Percentiles rank a stretch among this genome's conserved stretches.
Conservation (phyloP, 2,329 filamentous ascomycete genomes). For the Tetracladium maxilliforme region DNA sequence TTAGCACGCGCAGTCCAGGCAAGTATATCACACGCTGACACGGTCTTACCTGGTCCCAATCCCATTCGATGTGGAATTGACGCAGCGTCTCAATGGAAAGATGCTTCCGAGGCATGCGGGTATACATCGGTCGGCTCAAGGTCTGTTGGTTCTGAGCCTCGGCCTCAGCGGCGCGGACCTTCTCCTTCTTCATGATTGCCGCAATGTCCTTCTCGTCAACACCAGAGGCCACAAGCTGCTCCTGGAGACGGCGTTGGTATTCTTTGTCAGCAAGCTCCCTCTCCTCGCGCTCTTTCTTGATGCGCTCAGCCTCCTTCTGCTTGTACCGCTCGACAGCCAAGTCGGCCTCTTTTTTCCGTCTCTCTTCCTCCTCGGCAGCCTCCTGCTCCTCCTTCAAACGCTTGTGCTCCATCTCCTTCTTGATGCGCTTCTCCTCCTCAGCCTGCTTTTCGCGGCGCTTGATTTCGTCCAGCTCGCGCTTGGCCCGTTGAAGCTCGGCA, state of each 20-base stretch:
- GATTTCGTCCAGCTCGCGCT: constrained; percentile 28
- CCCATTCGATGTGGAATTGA: constrained; percentile 39
- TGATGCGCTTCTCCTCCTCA: constrained; percentile 34
- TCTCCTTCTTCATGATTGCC: constrained; percentile 43
- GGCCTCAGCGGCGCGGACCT: too few relatives aligned
- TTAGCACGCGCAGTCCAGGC: neutral
- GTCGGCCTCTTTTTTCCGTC: constrained; percentile 30
- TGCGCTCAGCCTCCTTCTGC: constrained; percentile 15
- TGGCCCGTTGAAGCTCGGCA: constrained; percentile 27
- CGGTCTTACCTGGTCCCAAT: constrained; percentile 35
- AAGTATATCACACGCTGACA: constrained; percentile 1
- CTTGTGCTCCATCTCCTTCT: constrained; percentile 33
- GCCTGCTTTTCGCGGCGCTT: constrained; percentile 22
- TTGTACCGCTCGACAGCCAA: constrained; percentile 37
- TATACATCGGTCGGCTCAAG: constrained; percentile 37
- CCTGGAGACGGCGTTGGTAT: constrained; percentile 34
- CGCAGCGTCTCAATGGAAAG: constrained; percentile 47
- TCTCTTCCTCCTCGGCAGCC: constrained; percentile 28
- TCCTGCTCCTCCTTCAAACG: constrained; percentile 29
- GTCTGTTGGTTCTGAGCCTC: constrained; percentile 18
- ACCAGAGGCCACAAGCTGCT: constrained; percentile 42
- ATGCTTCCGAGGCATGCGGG: constrained; percentile 45
- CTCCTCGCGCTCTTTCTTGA: constrained; percentile 18
- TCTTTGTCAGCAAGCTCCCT: constrained; percentile 16
- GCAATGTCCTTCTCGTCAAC: constrained; percentile 42